These are phyloP conservation scores for Cocos nucifera DNA, from an alignment of 176 grass and related monocot genomes.

Conservation along the genomic window DNA sequence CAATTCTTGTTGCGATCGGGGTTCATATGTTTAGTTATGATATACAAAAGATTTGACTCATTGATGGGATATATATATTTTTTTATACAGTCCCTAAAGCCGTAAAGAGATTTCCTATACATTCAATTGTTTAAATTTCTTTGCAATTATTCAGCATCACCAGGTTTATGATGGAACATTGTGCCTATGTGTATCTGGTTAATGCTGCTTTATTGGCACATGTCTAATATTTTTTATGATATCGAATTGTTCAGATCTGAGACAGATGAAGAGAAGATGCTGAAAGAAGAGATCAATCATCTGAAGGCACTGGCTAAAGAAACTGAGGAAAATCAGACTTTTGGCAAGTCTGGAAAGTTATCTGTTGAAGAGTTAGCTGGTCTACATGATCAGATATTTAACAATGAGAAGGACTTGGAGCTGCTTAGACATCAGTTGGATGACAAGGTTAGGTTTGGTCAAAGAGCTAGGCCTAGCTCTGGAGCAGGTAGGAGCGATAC, in stretches of 20 bases:
- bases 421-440: conserved; percentile 45
- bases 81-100: too few relatives aligned
- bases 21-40: too few relatives aligned
- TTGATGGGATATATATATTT: too few relatives aligned
- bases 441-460: conserved; percentile 36
- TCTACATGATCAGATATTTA: conserved; percentile 36
- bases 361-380: conserved; percentile 8
- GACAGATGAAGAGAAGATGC: conserved; percentile 39
- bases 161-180: too few relatives aligned
- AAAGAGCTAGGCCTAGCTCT: conserved; percentile 40
- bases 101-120: too few relatives aligned
- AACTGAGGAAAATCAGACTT: conserved; percentile 20
- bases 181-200: too few relatives aligned
- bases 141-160: too few relatives aligned
- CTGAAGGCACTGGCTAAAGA: conserved; percentile 36
- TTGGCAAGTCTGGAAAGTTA: conserved; percentile 30
- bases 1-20: too few relatives aligned
- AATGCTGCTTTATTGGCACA: too few relatives aligned
- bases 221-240: too few relatives aligned
- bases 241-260: conserved; percentile 1
- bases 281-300: conserved; percentile 57
- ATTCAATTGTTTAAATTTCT: too few relatives aligned
- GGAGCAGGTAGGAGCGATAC: conserved; percentile 33
- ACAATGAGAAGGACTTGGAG: conserved; percentile 48
- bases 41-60: too few relatives aligned